phyloP scores from a whole-genome alignment of 2,329 filamentous ascomycete genomes.

The Pleoardoris graminearum region DNA sequence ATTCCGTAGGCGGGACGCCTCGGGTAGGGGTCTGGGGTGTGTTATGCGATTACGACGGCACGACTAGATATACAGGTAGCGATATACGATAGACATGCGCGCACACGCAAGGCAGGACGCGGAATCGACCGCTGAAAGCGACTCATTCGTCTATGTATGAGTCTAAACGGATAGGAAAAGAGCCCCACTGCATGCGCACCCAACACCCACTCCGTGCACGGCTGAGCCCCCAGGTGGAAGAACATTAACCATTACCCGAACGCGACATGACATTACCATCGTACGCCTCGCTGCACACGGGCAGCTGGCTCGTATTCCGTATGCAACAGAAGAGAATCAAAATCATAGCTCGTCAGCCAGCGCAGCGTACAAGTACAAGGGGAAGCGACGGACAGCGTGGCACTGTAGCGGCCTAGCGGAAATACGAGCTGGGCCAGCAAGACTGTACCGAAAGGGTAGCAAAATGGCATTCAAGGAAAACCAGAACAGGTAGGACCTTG shows the following conservation, averaged over 20 bases:
- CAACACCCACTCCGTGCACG: background rate
- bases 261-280: background rate
- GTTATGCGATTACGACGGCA: slow-evolving; percentile 1
- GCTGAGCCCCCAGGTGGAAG: background rate
- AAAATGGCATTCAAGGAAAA: no score
- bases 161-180: background rate
- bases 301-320: background rate
- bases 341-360: slow-evolving; percentile 6
- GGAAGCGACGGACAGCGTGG: background rate
- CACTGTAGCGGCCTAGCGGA: background rate
- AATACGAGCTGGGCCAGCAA: background rate
- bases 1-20: background rate
- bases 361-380: slow-evolving; percentile 13
- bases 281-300: background rate
- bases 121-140: no score
- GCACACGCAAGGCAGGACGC: no score
- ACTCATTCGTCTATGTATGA: background rate
- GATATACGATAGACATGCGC: slow-evolving; percentile 2
- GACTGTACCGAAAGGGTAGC: no score
- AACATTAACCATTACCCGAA: slow-evolving; percentile 12
- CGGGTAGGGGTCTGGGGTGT: no score
- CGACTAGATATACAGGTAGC: background rate
- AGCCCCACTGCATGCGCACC: background rate
- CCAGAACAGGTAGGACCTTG: background rate
- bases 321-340: background rate